These are phyloP conservation scores for Viola pubescens DNA, from an alignment of 441 rosid species.

Conservation along the genomic window DNA sequence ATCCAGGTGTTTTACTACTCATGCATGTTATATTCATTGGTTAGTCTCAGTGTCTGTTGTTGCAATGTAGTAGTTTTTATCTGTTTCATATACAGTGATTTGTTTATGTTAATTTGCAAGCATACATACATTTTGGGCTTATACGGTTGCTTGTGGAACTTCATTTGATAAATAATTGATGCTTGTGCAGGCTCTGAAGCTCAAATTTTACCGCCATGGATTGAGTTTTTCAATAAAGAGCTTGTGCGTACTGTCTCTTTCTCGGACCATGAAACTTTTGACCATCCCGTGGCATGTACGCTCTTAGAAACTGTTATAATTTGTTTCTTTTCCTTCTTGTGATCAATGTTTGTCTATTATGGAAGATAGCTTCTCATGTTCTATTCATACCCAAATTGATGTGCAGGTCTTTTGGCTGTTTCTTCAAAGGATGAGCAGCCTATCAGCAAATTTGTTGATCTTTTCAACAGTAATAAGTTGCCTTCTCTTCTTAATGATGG, in stretches of 20 bases:
- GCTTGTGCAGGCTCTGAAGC: constrained; percentile 58
- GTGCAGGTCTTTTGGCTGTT: constrained; percentile 87
- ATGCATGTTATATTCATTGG: neutral
- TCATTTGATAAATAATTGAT: constrained; percentile 17
- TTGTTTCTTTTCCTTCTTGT: constrained; percentile 11
- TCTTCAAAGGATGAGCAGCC: constrained; percentile 95
- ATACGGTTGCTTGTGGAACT: constrained; percentile 7
- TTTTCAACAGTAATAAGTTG: constrained; percentile 67
- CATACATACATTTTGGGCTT: neutral
- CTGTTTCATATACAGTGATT: neutral
- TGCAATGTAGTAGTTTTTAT: neutral
- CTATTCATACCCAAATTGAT: constrained; percentile 17
- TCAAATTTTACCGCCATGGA: constrained; percentile 80
- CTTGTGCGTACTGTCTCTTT: constrained; percentile 65
- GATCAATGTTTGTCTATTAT: constrained; percentile 10
- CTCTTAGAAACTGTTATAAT: constrained; percentile 20
- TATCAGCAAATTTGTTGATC: constrained; percentile 70
- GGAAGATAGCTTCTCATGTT: neutral
- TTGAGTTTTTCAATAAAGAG: constrained; percentile 75
- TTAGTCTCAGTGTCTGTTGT: neutral
- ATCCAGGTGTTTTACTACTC: neutral
- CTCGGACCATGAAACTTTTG: constrained; percentile 95
- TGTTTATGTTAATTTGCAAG: neutral
- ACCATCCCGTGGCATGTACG: constrained; percentile 99
- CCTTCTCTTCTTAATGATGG: constrained; percentile 88